A percentile compares a stretch with the other conserved stretches of the same genome.
These are phyloP conservation scores for Monosporascus sp. DNA, from an alignment of 2,329 filamentous ascomycete genomes.

Conservation along the genomic window DNA sequence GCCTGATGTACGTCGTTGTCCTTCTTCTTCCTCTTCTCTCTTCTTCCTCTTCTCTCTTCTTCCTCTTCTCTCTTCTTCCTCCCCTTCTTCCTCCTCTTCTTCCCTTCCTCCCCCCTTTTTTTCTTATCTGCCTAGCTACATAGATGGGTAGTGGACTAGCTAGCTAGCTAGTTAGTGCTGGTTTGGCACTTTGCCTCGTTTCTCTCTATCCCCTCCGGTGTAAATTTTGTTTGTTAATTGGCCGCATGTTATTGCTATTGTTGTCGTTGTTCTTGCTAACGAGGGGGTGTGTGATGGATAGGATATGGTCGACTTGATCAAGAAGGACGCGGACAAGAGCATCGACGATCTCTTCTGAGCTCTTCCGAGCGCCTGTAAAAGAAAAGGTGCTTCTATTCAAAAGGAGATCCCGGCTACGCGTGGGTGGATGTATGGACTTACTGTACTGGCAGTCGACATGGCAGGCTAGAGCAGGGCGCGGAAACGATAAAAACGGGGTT, in stretches of 20 bases:
- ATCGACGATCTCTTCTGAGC: constrained; percentile 74
- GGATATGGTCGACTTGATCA: constrained; percentile 94
- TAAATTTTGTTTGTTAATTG: too few species aligned
- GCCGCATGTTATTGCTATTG: neutral
- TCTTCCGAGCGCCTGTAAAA: constrained; percentile 50
- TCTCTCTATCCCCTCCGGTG: neutral
- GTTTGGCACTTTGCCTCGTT: too few species aligned
- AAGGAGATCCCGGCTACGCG: neutral
- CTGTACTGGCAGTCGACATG: too few species aligned
- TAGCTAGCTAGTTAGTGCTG: too few species aligned
- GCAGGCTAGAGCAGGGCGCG: too few species aligned
- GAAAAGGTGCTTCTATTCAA: neutral
- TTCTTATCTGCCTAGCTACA: neutral
- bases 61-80: neutral
- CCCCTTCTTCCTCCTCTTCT: neutral
- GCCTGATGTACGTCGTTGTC: constrained; percentile 63
- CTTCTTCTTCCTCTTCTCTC: neutral
- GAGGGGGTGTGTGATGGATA: constrained; percentile 36
- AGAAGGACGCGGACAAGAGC: constrained; percentile 87
- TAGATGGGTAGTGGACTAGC: too few species aligned
- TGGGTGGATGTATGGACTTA: too few species aligned
- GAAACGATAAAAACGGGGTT: too few species aligned
- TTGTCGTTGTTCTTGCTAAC: constrained; percentile 17
- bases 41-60: neutral
- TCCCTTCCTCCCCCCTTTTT: neutral